Evolutionary conservation across 2,329 filamentous ascomycete genomes (phyloP), one percentile per base, ranked within the genome.

Genomic region (Trichoderma afroharzianum): DNA sequence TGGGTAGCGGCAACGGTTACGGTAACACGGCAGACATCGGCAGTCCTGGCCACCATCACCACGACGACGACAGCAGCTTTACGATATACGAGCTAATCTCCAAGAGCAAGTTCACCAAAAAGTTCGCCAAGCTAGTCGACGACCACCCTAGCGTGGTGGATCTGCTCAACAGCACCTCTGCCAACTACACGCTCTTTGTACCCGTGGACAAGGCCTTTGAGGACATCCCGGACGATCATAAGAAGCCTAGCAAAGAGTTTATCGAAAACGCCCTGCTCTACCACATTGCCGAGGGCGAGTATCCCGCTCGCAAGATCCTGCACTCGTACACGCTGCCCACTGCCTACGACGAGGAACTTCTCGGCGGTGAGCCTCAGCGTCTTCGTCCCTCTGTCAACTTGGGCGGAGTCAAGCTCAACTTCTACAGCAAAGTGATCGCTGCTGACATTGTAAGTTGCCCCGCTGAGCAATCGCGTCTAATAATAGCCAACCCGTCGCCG

Each of bases 121-220:
- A 91, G 80, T 91, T 97, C 58, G 90, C 91, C 32, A 88, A 91
- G 78, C 83, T 94, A n/a, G 87, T 97, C 75, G 86, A 92, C 73
- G 86, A 94, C 73, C 90, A 92, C 78, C 86, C 90, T 1, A 89
- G 93, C 67, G 83, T 97, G 0, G 90, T 95, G 43, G 80, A 91
- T 68, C 80, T 90, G 4, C 87, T 98, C 32, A 96, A 97, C 82
- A 88, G 88, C 77, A 95, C 93, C 2, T 82, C 87, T 43, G 84
- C 88, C 26, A 95, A 95, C 80, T 89, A 91, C 77, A 97, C 95
- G 1, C 81, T 96, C 64, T 97, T 97, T 77, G 92, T 93, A 2
- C 95, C 95, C 0, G 90, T 88, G 1, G 89, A 97, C 79, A 83
- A 86, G 63, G 94, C 94, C 0, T 95, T 98, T 76, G 88, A 91